Conservation (phyloP, 768 basidiomycete species). For the Tricholoma terreum region DNA sequence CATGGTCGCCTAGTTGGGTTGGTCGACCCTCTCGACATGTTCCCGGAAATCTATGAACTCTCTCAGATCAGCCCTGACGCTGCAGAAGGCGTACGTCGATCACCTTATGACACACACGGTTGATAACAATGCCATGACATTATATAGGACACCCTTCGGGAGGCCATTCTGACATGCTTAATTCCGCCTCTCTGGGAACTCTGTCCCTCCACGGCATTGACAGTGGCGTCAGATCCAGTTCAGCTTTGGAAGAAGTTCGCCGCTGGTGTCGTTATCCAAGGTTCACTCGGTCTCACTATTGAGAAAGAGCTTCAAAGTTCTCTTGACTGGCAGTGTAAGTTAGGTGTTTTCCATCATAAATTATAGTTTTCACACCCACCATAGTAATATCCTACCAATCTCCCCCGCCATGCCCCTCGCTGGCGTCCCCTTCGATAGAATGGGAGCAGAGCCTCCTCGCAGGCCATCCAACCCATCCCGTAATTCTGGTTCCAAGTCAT, state of each 20-base stretch:
- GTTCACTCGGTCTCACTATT: slow-evolving; percentile 31
- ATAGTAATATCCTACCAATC: slow-evolving; percentile 37
- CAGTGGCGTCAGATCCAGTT: slow-evolving; percentile 30
- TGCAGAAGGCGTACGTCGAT: slow-evolving; percentile 9
- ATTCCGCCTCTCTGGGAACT: slow-evolving; percentile 38
- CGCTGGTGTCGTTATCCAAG: slow-evolving; percentile 31
- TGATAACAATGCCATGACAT: not conserved
- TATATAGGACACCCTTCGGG: slow-evolving; percentile 23
- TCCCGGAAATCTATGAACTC: slow-evolving; percentile 40
- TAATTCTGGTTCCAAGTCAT: slow-evolving; percentile 19
- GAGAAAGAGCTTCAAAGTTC: slow-evolving; percentile 44
- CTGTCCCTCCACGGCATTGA: slow-evolving; percentile 22
- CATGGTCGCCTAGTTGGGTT: slow-evolving; percentile 44
- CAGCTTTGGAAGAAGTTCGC: slow-evolving; percentile 43
- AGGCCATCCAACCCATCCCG: slow-evolving; percentile 60
- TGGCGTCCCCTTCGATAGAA: slow-evolving; percentile 41
- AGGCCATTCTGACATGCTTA: slow-evolving; percentile 30
- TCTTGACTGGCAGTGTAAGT: slow-evolving; percentile 42
- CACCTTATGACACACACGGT: not conserved
- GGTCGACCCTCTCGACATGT: slow-evolving; percentile 58
- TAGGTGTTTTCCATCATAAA: not conserved
- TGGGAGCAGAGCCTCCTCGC: slow-evolving; percentile 60
- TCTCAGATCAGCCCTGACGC: slow-evolving; percentile 9
- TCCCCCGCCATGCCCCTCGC: slow-evolving; percentile 41
- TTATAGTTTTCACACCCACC: not conserved